Evolutionary conservation across 23 red algal genomes (phyloP).

Genomic region (Chondrus crispus): DNA sequence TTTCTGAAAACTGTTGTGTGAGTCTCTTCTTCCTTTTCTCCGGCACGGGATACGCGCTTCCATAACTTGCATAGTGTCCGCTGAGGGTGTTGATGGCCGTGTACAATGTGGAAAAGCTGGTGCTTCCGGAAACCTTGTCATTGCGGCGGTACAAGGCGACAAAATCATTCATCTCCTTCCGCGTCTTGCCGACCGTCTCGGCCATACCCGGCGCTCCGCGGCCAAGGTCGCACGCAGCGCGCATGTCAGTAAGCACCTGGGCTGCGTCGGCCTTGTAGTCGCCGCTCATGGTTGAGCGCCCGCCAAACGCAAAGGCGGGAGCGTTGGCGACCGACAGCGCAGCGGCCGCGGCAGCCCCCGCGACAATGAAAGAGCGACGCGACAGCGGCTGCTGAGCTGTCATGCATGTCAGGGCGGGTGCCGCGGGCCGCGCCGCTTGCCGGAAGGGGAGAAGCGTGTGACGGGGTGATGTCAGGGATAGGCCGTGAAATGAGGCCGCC

Average conservation of each 20-base stretch:
- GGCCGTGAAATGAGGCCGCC: no score
- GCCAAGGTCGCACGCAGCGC: constrained; percentile 36
- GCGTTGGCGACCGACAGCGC: background rate
- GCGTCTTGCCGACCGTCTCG: constrained; percentile 69
- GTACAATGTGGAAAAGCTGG: constrained; percentile 86
- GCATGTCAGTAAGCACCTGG: constrained; percentile 64
- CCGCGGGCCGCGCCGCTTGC: no score
- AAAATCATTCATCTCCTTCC: constrained; percentile 99
- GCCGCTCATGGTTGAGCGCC: constrained; percentile 36
- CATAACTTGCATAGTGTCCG: constrained; percentile 92
- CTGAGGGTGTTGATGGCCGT: constrained; percentile 97
- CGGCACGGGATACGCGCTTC: constrained; percentile 84
- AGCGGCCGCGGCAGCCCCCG: background rate
- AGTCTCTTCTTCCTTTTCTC: constrained; percentile 96
- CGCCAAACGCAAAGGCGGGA: background rate
- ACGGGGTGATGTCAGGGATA: no score
- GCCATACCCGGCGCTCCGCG: constrained; percentile 85
- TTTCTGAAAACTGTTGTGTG: constrained; percentile 86
- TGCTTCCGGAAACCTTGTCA: constrained; percentile 74
- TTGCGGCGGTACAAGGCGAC: constrained; percentile 94
- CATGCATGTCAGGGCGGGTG: background rate
- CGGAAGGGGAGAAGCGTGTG: no score
- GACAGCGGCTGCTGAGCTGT: background rate
- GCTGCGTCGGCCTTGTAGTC: constrained; percentile 74
- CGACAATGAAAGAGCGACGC: constrained; percentile 11